Evolutionary conservation across 257 asterid genomes (phyloP).

Genomic region (Fraxinus anomala): DNA sequence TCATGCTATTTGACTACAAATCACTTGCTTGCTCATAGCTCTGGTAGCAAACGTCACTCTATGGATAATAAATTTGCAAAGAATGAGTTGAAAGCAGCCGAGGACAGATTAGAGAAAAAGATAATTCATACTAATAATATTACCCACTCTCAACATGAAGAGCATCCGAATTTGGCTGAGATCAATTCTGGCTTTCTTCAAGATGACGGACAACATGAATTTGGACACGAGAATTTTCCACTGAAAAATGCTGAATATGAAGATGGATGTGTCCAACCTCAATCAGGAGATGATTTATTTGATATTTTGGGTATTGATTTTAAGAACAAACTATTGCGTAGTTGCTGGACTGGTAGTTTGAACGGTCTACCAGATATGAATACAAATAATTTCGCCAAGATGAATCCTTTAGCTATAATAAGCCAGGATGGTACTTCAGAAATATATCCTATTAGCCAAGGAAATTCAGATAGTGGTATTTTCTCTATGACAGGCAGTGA

Average conservation of each 20-base stretch:
- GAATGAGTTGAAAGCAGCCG: constrained; percentile 26
- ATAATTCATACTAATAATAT: constrained; percentile 34
- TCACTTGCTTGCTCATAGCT: constrained; percentile 32
- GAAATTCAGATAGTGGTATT: constrained; percentile 40
- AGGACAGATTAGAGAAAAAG: constrained; percentile 31
- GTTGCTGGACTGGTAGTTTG: constrained; percentile 38
- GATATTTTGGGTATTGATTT: constrained; percentile 66
- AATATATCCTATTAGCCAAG: constrained; percentile 38
- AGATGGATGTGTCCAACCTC: constrained; percentile 35
- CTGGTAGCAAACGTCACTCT: constrained; percentile 27
- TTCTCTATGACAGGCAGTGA: constrained; percentile 38
- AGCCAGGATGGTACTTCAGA: constrained; percentile 40
- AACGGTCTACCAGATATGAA: constrained; percentile 26
- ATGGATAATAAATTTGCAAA: constrained; percentile 31
- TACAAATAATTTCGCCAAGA: constrained; percentile 28
- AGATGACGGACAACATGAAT: constrained; percentile 35
- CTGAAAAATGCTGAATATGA: constrained; percentile 26
- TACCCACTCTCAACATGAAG: constrained; percentile 28
- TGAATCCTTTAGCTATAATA: constrained; percentile 23
- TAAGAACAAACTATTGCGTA: constrained; percentile 38
- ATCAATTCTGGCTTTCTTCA: constrained; percentile 33
- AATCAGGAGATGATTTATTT: constrained; percentile 60
- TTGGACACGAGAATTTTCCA: constrained; percentile 29
- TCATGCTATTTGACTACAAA: constrained; percentile 25
- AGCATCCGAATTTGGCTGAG: constrained; percentile 30